Base-by-base conservation (phyloP, 305 asterid species). In the Stenogyne calaminthoides region DNA sequence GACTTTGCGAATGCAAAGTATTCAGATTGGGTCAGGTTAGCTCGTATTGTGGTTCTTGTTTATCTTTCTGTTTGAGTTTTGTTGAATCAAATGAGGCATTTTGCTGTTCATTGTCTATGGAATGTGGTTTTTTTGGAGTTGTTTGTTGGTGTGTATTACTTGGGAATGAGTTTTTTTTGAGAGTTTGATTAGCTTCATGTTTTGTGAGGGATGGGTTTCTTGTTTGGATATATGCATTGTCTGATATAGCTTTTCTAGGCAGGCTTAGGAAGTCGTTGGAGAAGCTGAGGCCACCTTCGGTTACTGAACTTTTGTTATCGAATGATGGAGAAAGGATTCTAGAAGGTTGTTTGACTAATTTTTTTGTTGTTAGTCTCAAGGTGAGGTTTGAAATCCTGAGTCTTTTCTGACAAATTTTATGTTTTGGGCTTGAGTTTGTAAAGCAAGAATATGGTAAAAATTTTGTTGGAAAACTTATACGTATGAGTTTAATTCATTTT, bases 271-370 rank as follows among this genome's bases (percentile, higher is more conserved):
- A 88, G 83, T 62, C 19, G 58, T 82, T 95, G 90, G 98, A 92
- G 88, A 92, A 87, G 91, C 80, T 87, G 86, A 87, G 96, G 82
- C 91, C 96, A 56, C 99, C 99, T 82, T 84, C 88, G 1, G 83
- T 83, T 78, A 81, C 86, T 67, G 99, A 95, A 72, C 94, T 95
- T 62, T 47, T 92, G 81, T 80, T 95, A 72, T 89, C 98, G 0
- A 86, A 85, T 83, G 91, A 95, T 58, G 93, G 96, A 15, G 96
- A 92, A 72, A 87, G 66, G 51, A 90, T 95, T 61, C 83, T 92
- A 81, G 99, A 95, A 83, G 99, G 99, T 62, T 88, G 95, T 72
- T 59, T 92, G 86, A 88, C 97, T 2, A 92, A 89, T 71, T 81
- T 92, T 80, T 95, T 90, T 67, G 91, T 91, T 61, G 92, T 89